These are phyloP conservation scores for Zopfochytrium polystomum DNA, from an alignment of 371 early-diverging fungal species.

Conservation along the genomic window DNA sequence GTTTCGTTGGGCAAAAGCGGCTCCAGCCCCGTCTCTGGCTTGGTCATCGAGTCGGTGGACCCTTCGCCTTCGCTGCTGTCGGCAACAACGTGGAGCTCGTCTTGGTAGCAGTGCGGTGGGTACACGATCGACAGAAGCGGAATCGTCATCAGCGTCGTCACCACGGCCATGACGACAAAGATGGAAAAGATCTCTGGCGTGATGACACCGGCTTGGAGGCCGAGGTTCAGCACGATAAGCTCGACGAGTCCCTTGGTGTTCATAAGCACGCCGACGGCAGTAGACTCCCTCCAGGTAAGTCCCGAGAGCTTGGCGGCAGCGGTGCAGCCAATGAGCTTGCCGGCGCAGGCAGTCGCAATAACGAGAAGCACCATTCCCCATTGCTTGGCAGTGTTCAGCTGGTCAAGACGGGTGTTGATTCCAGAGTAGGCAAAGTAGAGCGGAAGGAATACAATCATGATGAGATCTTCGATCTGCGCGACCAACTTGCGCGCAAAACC, in stretches of 20 bases:
- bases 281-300: conserved; percentile 76
- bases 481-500: conserved; percentile 84
- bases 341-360: conserved; percentile 72
- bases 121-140: conserved; percentile 42
- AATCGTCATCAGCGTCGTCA: conserved; percentile 76
- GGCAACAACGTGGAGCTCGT: not conserved
- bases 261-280: conserved; percentile 89
- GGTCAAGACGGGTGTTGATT: conserved; percentile 78
- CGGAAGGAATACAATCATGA: conserved; percentile 74
- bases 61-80: not conserved
- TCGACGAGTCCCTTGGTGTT: conserved; percentile 94
- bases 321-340: conserved; percentile 85
- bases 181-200: conserved; percentile 78
- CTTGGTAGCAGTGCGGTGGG: conserved; percentile 24
- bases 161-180: conserved; percentile 83
- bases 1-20: not conserved
- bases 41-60: not conserved
- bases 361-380: conserved; percentile 82
- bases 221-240: conserved; percentile 89
- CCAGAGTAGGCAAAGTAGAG: conserved; percentile 89
- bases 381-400: conserved; percentile 66
- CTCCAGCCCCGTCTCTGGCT: not conserved
- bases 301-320: conserved; percentile 65
- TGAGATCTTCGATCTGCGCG: conserved; percentile 89
- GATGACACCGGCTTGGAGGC: conserved; percentile 80